Percentiles rank a stretch among this genome's conserved stretches.
These are phyloP conservation scores for Trichoderma endophyticum DNA, from an alignment of 2,329 filamentous ascomycete genomes.

Conservation along the genomic window DNA sequence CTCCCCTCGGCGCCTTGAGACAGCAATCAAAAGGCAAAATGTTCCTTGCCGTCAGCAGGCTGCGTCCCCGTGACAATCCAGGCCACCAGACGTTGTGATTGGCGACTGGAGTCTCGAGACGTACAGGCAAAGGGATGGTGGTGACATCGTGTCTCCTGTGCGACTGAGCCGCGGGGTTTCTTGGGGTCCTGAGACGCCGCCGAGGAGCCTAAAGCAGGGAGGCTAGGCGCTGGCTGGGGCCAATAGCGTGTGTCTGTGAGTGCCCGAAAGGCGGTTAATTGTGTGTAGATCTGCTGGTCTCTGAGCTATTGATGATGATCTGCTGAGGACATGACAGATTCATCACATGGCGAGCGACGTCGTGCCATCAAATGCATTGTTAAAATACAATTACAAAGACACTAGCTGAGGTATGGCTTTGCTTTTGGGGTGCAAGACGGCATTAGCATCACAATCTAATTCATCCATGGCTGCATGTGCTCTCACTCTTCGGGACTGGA, in stretches of 20 bases:
- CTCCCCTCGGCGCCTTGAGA: neutral
- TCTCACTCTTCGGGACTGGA: neutral
- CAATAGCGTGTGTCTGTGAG: neutral
- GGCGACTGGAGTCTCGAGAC: constrained; percentile 2
- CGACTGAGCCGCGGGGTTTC: constrained; percentile 11
- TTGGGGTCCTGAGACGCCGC: constrained; percentile 6
- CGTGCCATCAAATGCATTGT: neutral
- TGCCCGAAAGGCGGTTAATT: neutral
- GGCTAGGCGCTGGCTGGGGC: constrained; percentile 5
- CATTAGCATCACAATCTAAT: neutral
- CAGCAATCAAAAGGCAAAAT: neutral
- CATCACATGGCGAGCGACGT: constrained; percentile 3
- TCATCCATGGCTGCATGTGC: neutral
- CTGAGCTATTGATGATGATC: neutral
- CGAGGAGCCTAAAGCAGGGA: constrained; percentile 2
- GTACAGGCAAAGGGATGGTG: neutral
- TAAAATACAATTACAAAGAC: neutral
- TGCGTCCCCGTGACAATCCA: constrained; percentile 5
- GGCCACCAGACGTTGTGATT: neutral
- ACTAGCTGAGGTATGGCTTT: neutral
- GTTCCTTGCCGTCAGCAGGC: constrained; percentile 9
- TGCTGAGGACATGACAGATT: neutral
- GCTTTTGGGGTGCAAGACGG: neutral
- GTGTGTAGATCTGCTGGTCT: neutral
- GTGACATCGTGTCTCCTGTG: constrained; percentile 10